A percentile compares a stretch with the other conserved stretches of the same genome.
phyloP scores from a whole-genome alignment of 139 green algal species.

The Coelastrella sp. region DNA sequence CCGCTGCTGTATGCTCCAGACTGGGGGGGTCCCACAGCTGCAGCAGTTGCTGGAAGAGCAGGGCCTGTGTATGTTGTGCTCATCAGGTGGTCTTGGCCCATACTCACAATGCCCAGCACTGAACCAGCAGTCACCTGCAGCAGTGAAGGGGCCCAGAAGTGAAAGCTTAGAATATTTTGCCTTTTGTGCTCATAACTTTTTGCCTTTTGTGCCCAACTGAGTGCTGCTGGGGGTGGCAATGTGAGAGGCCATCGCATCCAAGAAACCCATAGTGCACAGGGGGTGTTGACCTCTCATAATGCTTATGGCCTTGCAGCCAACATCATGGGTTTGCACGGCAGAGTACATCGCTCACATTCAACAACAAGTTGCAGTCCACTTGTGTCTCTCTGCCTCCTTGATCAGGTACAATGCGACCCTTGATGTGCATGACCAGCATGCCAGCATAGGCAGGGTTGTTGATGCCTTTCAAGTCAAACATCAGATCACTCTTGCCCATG shows the following conservation, averaged over 20 bases:
- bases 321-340: background rate
- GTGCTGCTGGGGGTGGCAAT: background rate
- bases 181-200: background rate
- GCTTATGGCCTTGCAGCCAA: background rate
- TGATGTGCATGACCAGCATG: constrained; percentile 2
- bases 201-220: background rate
- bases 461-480: background rate
- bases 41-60: background rate
- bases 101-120: constrained; percentile 7
- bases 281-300: background rate
- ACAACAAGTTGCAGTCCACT: constrained; percentile 16
- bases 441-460: background rate
- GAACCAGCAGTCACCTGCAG: constrained; percentile 25
- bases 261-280: background rate
- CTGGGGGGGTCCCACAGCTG: background rate
- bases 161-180: background rate
- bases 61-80: constrained; percentile 12
- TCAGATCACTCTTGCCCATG: constrained; percentile 7
- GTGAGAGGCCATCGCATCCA: background rate
- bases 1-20: background rate
- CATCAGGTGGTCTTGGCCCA: constrained; percentile 12
- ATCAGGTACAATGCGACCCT: constrained; percentile 22
- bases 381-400: constrained; percentile 10
- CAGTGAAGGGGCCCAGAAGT: background rate
- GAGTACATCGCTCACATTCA: background rate